Base-by-base conservation (phyloP, 306 rosid species). In the Gillenia trifoliata region DNA sequence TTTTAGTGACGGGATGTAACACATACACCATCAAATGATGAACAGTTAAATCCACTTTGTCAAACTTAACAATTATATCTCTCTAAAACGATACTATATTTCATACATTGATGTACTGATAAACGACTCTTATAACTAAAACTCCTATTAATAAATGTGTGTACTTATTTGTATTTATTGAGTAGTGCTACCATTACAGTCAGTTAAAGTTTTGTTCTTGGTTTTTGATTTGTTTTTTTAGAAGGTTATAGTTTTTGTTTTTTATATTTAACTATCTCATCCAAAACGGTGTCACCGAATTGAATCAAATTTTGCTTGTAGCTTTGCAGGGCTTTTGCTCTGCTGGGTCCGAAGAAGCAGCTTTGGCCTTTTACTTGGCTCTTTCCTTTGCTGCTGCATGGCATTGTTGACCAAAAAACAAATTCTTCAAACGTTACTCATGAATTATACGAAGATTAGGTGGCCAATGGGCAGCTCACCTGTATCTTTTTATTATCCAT, bases 341-440 rank as follows among this genome's bases (percentile, higher is more conserved):
- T 0, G 66, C 11, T 29, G 66, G 66, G 66, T 7, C 38, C 36
- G 5, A 6, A 29, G 66, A 3, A 15, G 38, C 38, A 29, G 66
- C 66, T 16, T 29, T 16, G 34, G 65, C 36, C 65, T 16, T 15
- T 45, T 15, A 1, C 52, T 45, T 45, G 52, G 52, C 52, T 5
- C 52, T 15, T 45, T 45, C 52, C 52, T 15, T 4, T 45, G 52
- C 12, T 16, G 38, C 5, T 71, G 54, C 66, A 34, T 55, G 75
- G 52, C 25, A 56, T 36, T 56, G 65, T 56, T 36, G 75, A 56
- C 75, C 66, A 34, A 71, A 71, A 55, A 38, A 16, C 25, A 38
- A 71, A 23, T 36, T 16, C 38, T 25, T 22, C 54, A 36, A 45
- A 38, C 29, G 25, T 71, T 45, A 19, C 52, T 0, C 0, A 16